Base-by-base conservation (phyloP, 169 alveolate genomes). In the Cryptosporidium muris region DNA sequence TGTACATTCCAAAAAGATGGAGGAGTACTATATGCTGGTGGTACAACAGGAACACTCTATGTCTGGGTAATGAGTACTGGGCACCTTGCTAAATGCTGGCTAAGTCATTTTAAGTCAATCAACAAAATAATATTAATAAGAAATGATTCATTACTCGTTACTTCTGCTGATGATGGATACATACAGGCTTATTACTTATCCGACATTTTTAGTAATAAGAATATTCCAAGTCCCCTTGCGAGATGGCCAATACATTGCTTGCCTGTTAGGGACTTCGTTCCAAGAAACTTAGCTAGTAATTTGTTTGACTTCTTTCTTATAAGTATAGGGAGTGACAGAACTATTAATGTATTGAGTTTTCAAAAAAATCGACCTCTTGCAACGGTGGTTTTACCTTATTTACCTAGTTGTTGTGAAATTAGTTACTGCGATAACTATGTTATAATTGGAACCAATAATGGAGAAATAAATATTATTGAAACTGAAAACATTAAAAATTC, bases 1-100 rank as follows among this genome's bases (percentile, higher is more conserved):
- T 74, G 85, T 11, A 47, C 37, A 25, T 74, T 74, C 25, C 85
- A 74, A 49, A 68, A 74, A 38, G 85, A 74, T 58, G 85, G 85
- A 58, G 85, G 85, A 34, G 7, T 74, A 47, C 68, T 74, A 11
- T 74, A 74, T 60, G 85, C 85, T 8, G 85, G 85, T 43, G 85
- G 85, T 43, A 34, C 43, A 36, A 58, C 85, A n/a, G 85, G 85
- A 6, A 74, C 67, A 8, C 40, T 74, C 12, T 74, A 74, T 58
- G 48, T 74, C 2, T 74, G 85, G 85, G 62, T 74, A 3, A 4
- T 74, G 9, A 36, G 64, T 8, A 74, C 85, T 25, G 85, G 85
- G 51, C 85, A 74, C 16, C 43, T 74, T 8, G 43, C 60, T 11
- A 58, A 62, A 58, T 74, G 85, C 36, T 74, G 85, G 85, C 85